phyloP scores from a whole-genome alignment of 768 basidiomycete genomes.

The Mycena latifolia region DNA sequence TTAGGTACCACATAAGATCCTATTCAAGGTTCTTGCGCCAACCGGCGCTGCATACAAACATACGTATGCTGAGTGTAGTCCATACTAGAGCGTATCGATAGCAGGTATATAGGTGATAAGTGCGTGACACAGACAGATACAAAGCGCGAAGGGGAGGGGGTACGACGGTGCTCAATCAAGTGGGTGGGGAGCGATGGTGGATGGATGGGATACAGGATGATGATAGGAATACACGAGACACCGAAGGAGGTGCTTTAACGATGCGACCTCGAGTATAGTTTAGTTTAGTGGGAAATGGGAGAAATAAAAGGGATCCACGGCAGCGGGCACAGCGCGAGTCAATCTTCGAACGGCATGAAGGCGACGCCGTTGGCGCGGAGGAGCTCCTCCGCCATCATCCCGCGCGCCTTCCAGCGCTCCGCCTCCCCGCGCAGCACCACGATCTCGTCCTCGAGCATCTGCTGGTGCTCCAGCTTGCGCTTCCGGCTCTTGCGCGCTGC shows the following conservation, averaged over 20 bases:
- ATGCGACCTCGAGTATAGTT: neutral
- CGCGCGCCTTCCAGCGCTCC: conserved; percentile 23
- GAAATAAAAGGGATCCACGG: neutral
- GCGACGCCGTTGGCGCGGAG: conserved; percentile 21
- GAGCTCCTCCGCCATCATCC: conserved; percentile 19
- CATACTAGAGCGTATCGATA: conserved; percentile 3
- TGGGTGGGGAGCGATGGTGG: conserved; percentile 32
- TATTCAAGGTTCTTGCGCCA: conserved; percentile 14
- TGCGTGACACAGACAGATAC: neutral
- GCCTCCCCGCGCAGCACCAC: conserved; percentile 37
- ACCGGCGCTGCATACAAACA: conserved; percentile 16
- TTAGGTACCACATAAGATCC: neutral
- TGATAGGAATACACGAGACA: conserved; percentile 3
- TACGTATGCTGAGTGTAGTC: neutral
- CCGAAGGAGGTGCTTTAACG: conserved; percentile 20
- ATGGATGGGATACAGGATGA: too few relatives aligned
- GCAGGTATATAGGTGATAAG: conserved; percentile 7
- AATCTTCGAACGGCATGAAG: conserved; percentile 23
- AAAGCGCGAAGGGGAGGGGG: conserved; percentile 27
- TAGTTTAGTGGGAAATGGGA: neutral
- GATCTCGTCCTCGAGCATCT: conserved; percentile 60
- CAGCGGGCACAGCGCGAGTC: neutral
- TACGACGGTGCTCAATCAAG: conserved; percentile 40
- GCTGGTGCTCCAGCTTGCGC: conserved; percentile 75
- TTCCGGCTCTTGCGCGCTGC: conserved; percentile 75